Conservation (phyloP, 768 basidiomycete genomes). For the Hygrophorus russula region DNA sequence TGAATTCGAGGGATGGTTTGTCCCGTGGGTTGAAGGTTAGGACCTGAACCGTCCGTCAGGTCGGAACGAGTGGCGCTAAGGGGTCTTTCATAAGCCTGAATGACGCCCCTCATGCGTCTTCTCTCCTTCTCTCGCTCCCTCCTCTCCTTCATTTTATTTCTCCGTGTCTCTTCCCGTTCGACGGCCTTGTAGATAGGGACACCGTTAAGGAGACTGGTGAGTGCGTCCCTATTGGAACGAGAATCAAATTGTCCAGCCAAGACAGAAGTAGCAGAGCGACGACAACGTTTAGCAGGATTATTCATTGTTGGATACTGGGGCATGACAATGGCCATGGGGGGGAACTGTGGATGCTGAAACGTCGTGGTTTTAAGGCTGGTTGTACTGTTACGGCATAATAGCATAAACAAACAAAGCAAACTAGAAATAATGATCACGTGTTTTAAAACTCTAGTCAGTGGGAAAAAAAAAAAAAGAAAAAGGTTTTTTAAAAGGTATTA, state of each 20-base stretch:
- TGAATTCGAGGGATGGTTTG: too few species aligned
- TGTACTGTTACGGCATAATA: conserved; percentile 36
- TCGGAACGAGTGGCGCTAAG: conserved; percentile 10
- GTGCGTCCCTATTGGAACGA: conserved; percentile 56
- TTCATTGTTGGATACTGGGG: conserved; percentile 18
- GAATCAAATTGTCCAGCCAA: conserved; percentile 68
- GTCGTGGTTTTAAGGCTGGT: conserved; percentile 37
- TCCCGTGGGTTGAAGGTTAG: conserved; percentile 16
- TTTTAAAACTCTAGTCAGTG: too few species aligned
- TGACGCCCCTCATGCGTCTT: conserved; percentile 25
- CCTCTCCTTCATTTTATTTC: conserved; percentile 44
- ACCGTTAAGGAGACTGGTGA: conserved; percentile 72
- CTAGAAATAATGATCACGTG: too few species aligned
- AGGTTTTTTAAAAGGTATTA: too few species aligned
- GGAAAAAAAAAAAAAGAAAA: too few species aligned
- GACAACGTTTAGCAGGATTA: conserved; percentile 27
- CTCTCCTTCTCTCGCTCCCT: conserved; percentile 41
- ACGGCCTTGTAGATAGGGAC: conserved; percentile 54
- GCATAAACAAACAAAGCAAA: conserved; percentile 35
- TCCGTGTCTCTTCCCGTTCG: conserved; percentile 49
- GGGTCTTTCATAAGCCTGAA: conserved; percentile 23
- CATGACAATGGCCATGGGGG: conserved; percentile 23
- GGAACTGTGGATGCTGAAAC: conserved; percentile 31
- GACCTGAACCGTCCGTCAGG: conserved; percentile 18
- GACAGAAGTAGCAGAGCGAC: conserved; percentile 64